Percentiles rank a stretch among this genome's conserved stretches.
Evolutionary conservation across 306 rosid species (phyloP).

Genomic region (Malus fusca): DNA sequence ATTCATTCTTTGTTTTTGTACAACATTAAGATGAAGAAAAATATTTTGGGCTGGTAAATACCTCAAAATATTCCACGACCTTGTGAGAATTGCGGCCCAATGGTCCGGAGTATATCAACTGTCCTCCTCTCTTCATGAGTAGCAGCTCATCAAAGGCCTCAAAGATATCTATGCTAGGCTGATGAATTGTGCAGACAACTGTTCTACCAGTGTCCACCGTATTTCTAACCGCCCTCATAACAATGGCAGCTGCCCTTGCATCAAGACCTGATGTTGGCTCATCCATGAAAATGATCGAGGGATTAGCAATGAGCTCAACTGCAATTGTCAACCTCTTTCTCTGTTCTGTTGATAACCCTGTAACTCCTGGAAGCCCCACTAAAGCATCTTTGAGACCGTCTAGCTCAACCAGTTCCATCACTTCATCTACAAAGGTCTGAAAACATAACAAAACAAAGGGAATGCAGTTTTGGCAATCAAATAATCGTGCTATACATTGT

Average conservation of each 20-base stretch:
- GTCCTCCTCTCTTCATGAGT: slow-evolving; percentile 93
- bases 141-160: slow-evolving; percentile 95
- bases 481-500: too few relatives aligned
- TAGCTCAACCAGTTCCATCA: slow-evolving; percentile 85
- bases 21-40: neutral
- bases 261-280: slow-evolving; percentile 98
- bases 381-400: slow-evolving; percentile 71
- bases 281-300: slow-evolving; percentile 99
- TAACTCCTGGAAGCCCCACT: slow-evolving; percentile 90
- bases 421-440: slow-evolving; percentile 82
- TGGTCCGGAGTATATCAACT: slow-evolving; percentile 77
- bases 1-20: neutral
- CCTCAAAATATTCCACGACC: slow-evolving; percentile 78
- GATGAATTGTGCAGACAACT: slow-evolving; percentile 98
- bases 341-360: slow-evolving; percentile 95
- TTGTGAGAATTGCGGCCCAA: slow-evolving; percentile 78
- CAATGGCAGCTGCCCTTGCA: slow-evolving; percentile 98
- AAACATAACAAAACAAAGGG: neutral
- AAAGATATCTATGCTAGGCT: slow-evolving; percentile 96
- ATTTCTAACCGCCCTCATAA: slow-evolving; percentile 90
- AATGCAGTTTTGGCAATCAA: slow-evolving; percentile 8
- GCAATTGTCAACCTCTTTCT: slow-evolving; percentile 90
- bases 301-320: slow-evolving; percentile 95
- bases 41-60: slow-evolving; percentile 3
- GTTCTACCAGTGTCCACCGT: slow-evolving; percentile 98